These are phyloP conservation scores for Penicillium decumbens DNA, from an alignment of 2,329 filamentous ascomycete genomes.

Conservation along the genomic window DNA sequence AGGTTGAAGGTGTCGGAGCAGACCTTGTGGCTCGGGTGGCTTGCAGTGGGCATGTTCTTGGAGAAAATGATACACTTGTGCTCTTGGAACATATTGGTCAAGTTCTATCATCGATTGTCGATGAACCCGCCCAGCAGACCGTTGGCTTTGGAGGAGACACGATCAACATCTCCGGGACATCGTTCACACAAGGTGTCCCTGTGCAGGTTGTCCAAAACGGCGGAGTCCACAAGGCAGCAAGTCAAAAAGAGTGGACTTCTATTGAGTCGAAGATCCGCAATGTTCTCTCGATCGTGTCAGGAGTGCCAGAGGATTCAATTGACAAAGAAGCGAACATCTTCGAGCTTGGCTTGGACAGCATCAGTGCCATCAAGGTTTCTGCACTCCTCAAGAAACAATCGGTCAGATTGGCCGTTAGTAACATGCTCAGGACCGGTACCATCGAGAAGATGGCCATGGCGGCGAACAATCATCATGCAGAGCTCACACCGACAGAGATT, in stretches of 20 bases:
- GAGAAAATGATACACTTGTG: slow-evolving; percentile 42
- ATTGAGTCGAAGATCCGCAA: slow-evolving; percentile 42
- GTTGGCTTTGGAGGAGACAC: slow-evolving; percentile 51
- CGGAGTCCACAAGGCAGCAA: not conserved
- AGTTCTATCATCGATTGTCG: slow-evolving; percentile 55
- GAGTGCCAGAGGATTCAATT: slow-evolving; percentile 56
- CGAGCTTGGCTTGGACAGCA: slow-evolving; percentile 83
- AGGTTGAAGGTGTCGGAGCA: slow-evolving; percentile 62
- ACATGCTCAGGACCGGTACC: slow-evolving; percentile 64
- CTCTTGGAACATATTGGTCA: slow-evolving; percentile 59
- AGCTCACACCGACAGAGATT: slow-evolving; percentile 16
- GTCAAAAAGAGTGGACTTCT: slow-evolving; percentile 26
- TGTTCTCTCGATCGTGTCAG: slow-evolving; percentile 55
- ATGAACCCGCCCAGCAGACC: slow-evolving; percentile 46
- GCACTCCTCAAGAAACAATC: slow-evolving; percentile 61
- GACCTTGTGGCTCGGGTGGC: slow-evolving; percentile 67
- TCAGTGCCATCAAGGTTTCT: slow-evolving; percentile 80
- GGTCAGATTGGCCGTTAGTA: slow-evolving; percentile 62
- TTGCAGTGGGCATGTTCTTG: slow-evolving; percentile 56
- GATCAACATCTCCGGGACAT: slow-evolving; percentile 63
- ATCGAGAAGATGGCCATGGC: slow-evolving; percentile 58
- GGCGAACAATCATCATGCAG: slow-evolving; percentile 15
- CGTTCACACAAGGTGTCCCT: slow-evolving; percentile 13
- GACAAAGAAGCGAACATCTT: slow-evolving; percentile 63
- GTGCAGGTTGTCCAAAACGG: slow-evolving; percentile 2